Conservation (phyloP, 768 basidiomycete species). For the Kondoa subrosea region DNA sequence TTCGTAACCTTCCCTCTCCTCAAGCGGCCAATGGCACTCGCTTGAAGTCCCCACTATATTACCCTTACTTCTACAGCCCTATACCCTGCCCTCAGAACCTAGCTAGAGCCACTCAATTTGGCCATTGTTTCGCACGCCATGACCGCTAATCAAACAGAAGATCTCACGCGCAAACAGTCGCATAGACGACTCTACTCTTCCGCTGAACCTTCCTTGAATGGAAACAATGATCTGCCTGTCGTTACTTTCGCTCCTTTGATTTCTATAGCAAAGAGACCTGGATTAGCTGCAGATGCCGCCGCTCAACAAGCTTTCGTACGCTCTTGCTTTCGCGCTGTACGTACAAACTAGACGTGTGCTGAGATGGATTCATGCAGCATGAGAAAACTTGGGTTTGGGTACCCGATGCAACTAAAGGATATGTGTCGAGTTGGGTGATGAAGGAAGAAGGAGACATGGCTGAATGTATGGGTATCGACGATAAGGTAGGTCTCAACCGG, state of each 20-base stretch:
- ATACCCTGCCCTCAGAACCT: no score
- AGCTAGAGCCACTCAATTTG: no score
- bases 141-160: background rate
- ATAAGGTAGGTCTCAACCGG: slow-evolving; percentile 12
- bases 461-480: slow-evolving; percentile 15
- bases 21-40: no score
- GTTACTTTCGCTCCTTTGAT: background rate
- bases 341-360: background rate
- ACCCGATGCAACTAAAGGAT: slow-evolving; percentile 78
- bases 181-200: slow-evolving; percentile 5
- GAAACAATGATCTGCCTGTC: background rate
- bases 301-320: slow-evolving; percentile 3
- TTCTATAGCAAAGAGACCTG: background rate
- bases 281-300: background rate
- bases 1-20: no score
- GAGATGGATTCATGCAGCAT: background rate
- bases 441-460: slow-evolving; percentile 43
- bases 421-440: slow-evolving; percentile 84
- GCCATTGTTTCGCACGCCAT: no score
- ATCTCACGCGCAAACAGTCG: slow-evolving; percentile 7
- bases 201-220: background rate
- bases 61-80: no score
- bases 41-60: no score
- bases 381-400: slow-evolving; percentile 98
- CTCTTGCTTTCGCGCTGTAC: background rate